Percentiles rank a stretch among this genome's conserved stretches.
phyloP scores from a whole-genome alignment of 768 basidiomycete species.

The Mycena galericulata region DNA sequence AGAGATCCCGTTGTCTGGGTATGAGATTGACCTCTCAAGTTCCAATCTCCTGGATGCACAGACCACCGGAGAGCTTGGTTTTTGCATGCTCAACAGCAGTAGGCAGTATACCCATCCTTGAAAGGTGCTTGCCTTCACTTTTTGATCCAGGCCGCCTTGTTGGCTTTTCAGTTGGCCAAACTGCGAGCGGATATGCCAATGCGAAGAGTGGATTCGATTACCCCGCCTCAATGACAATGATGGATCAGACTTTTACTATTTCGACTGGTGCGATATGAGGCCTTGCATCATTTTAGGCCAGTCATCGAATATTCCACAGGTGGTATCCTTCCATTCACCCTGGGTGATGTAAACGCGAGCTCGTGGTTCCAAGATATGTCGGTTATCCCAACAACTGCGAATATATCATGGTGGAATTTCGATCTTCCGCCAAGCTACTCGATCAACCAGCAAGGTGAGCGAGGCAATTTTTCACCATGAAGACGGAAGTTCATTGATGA shows the following conservation, averaged over 20 bases:
- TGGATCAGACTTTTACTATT: not conserved
- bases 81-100: not conserved
- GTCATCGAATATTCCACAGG: not conserved
- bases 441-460: constrained; percentile 9
- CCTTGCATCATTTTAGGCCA: not conserved
- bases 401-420: not conserved
- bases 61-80: not conserved
- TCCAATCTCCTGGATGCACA: not conserved
- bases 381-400: not conserved
- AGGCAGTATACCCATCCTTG: not conserved
- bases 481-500: too few species aligned
- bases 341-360: not conserved
- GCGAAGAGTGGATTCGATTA: not conserved
- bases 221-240: not conserved
- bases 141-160: not conserved
- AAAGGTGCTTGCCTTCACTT: not conserved
- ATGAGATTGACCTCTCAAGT: constrained; percentile 7
- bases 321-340: not conserved
- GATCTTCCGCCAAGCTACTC: not conserved
- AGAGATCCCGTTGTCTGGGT: not conserved
- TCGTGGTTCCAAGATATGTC: not conserved
- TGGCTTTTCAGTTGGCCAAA: not conserved
- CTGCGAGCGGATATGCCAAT: constrained; percentile 2
- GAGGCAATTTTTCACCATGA: too few species aligned
- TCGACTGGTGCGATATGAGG: not conserved